Conservation (phyloP, 768 basidiomycete genomes). For the Antrodiella citrinella region DNA sequence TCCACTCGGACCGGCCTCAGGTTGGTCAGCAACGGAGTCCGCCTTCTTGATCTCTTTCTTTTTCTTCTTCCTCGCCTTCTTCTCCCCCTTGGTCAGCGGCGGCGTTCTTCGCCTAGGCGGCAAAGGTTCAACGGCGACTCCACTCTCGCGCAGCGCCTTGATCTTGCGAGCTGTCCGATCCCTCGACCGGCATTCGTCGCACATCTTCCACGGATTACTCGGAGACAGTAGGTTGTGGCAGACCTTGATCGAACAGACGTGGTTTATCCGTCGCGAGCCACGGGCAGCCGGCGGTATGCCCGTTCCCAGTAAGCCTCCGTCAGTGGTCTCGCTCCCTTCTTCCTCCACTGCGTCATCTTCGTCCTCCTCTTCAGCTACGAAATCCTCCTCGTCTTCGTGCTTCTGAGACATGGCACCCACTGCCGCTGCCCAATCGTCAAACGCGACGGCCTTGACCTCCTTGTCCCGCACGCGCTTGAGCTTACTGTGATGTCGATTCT, state of each 20-base stretch:
- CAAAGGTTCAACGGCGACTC: slow-evolving; percentile 9
- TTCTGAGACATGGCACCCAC: slow-evolving; percentile 1
- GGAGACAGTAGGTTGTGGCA: slow-evolving; percentile 39
- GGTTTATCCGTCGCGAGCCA: slow-evolving; percentile 25
- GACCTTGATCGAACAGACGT: slow-evolving; percentile 30
- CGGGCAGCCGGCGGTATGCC: slow-evolving; percentile 23
- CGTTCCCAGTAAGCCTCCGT: slow-evolving; percentile 6
- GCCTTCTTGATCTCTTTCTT: not conserved
- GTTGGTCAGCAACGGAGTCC: no score
- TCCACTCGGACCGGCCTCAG: no score
- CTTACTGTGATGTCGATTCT: slow-evolving; percentile 45
- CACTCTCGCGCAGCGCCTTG: slow-evolving; percentile 22
- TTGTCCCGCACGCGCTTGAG: slow-evolving; percentile 46
- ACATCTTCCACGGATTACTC: slow-evolving; percentile 39
- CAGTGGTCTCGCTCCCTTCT: no score
- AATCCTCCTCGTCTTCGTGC: slow-evolving; percentile 1
- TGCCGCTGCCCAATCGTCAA: slow-evolving; percentile 15
- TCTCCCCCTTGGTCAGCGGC: slow-evolving; percentile 6
- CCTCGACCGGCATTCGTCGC: slow-evolving; percentile 35
- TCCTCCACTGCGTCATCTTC: not conserved
- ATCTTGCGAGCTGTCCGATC: slow-evolving; percentile 25
- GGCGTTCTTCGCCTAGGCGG: slow-evolving; percentile 1
- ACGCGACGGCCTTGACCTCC: slow-evolving; percentile 28
- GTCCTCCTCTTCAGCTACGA: slow-evolving; percentile 1
- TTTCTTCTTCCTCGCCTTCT: slow-evolving; percentile 1